Evolutionary conservation across 2,329 filamentous ascomycete species (phyloP).

Genomic region (Stromatinia cepivora): DNA sequence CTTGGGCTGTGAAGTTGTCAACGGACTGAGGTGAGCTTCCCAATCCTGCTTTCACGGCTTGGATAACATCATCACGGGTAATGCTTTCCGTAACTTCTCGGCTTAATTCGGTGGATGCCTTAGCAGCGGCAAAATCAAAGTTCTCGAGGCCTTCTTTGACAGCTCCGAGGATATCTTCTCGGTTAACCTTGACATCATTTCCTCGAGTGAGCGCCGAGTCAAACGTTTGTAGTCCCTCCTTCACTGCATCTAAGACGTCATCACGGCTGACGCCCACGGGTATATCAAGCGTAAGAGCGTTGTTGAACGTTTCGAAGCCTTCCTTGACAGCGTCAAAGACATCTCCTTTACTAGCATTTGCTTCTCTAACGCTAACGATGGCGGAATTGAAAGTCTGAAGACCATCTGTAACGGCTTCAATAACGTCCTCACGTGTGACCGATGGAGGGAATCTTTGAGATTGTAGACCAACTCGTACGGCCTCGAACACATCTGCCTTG

Average conservation of each 20-base stretch:
- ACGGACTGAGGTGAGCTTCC: slow-evolving; percentile 46
- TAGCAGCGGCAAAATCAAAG: slow-evolving; percentile 49
- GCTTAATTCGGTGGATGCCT: slow-evolving; percentile 44
- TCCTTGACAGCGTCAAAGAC: slow-evolving; percentile 58
- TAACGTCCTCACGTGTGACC: slow-evolving; percentile 61
- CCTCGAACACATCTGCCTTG: slow-evolving; percentile 81
- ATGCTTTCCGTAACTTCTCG: slow-evolving; percentile 57
- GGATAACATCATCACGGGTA: slow-evolving; percentile 55
- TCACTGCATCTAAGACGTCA: slow-evolving; percentile 83
- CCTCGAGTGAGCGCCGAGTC: slow-evolving; percentile 64
- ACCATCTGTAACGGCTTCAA: slow-evolving; percentile 63
- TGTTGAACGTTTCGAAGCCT: slow-evolving; percentile 58
- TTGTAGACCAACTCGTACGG: slow-evolving; percentile 72
- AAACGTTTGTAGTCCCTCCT: slow-evolving; percentile 73
- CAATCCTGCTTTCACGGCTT: slow-evolving; percentile 60
- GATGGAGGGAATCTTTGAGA: slow-evolving; percentile 72
- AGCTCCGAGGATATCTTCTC: slow-evolving; percentile 63
- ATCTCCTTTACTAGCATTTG: slow-evolving; percentile 54
- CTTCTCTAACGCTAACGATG: slow-evolving; percentile 60
- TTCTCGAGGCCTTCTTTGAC: slow-evolving; percentile 69
- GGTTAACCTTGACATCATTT: slow-evolving; percentile 56
- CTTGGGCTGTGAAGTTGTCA: slow-evolving; percentile 49
- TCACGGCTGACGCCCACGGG: slow-evolving; percentile 62
- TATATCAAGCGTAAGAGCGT: slow-evolving; percentile 60
- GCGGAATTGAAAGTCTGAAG: slow-evolving; percentile 55